Percentiles rank a stretch among this genome's conserved stretches.
These are phyloP conservation scores for Perkinsus olseni DNA, from an alignment of 169 alveolate species.

Conservation along the genomic window DNA sequence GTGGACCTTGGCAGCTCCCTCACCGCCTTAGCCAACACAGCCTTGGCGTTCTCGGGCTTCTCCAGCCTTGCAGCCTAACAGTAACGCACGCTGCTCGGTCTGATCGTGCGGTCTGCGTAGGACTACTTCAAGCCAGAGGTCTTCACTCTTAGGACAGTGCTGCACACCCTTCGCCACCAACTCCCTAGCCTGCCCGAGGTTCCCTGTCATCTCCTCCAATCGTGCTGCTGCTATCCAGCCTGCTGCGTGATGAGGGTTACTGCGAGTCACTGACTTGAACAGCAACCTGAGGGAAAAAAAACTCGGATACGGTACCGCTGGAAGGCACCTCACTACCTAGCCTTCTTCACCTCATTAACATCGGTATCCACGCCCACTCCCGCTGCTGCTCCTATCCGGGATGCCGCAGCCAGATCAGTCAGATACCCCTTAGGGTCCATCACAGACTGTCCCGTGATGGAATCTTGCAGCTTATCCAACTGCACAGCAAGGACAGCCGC, in stretches of 20 bases:
- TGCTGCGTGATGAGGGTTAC: slow-evolving; percentile 91
- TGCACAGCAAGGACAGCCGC: slow-evolving; percentile 81
- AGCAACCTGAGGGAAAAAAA: slow-evolving; percentile 48
- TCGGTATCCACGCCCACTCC: not conserved
- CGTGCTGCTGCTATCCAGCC: slow-evolving; percentile 99
- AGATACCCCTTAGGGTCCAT: slow-evolving; percentile 92
- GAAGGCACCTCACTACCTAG: not conserved
- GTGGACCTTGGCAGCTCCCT: slow-evolving; percentile 56
- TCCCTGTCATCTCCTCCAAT: slow-evolving; percentile 88
- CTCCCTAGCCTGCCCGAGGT: not conserved
- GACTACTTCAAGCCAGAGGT: slow-evolving; percentile 89
- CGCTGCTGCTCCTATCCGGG: not conserved
- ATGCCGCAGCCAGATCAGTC: slow-evolving; percentile 56
- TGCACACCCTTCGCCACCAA: slow-evolving; percentile 73
- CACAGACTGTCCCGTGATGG: slow-evolving; percentile 85
- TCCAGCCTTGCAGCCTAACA: slow-evolving; percentile 85
- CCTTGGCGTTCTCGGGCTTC: slow-evolving; percentile 85
- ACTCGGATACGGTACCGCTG: not conserved
- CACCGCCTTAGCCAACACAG: slow-evolving; percentile 84
- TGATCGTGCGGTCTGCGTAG: too few relatives aligned
- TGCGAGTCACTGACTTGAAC: slow-evolving; percentile 71
- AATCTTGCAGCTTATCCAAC: slow-evolving; percentile 83
- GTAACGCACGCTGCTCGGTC: not conserved
- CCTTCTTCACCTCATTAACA: not conserved
- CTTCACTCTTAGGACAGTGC: slow-evolving; percentile 92